Conservation (phyloP, 306 rosid species). For the Boehmeria nivea region DNA sequence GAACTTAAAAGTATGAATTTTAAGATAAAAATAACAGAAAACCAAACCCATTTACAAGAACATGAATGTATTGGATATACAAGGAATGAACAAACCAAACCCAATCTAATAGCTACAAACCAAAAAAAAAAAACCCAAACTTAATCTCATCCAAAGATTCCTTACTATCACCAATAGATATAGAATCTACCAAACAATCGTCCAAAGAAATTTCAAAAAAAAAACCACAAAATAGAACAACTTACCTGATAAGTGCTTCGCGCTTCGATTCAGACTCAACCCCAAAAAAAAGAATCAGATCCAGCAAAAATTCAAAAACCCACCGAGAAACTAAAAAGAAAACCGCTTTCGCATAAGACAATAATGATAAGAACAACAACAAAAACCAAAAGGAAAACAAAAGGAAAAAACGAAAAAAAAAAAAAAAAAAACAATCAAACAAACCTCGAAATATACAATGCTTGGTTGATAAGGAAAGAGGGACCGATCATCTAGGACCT, state of each 20-base stretch:
- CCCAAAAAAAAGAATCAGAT: conserved; percentile 14
- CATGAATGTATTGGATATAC: too few species aligned
- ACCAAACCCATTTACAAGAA: too few species aligned
- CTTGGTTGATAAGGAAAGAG: conserved; percentile 5
- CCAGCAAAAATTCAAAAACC: conserved; percentile 31
- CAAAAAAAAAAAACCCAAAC: too few species aligned
- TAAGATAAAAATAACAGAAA: background rate
- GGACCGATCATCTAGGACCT: conserved; percentile 24
- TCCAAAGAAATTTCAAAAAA: background rate
- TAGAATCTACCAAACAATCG: conserved; percentile 1
- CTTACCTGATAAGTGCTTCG: conserved; percentile 16
- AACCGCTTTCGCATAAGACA: background rate
- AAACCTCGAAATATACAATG: conserved; percentile 14
- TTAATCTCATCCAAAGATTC: conserved; percentile 3
- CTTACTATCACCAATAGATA: background rate
- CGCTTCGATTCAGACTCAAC: conserved; percentile 6
- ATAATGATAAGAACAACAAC: background rate
- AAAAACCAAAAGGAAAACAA: too few species aligned
- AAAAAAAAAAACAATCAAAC: background rate
- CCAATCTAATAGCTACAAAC: too few species aligned
- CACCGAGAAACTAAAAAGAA: conserved; percentile 9
- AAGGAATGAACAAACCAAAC: too few species aligned
- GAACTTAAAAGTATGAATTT: background rate
- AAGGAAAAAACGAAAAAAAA: too few species aligned
- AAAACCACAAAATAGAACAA: conserved; percentile 10